Evolutionary conservation across 768 basidiomycete genomes (phyloP).

Genomic region (Kockovaella imperatae): DNA sequence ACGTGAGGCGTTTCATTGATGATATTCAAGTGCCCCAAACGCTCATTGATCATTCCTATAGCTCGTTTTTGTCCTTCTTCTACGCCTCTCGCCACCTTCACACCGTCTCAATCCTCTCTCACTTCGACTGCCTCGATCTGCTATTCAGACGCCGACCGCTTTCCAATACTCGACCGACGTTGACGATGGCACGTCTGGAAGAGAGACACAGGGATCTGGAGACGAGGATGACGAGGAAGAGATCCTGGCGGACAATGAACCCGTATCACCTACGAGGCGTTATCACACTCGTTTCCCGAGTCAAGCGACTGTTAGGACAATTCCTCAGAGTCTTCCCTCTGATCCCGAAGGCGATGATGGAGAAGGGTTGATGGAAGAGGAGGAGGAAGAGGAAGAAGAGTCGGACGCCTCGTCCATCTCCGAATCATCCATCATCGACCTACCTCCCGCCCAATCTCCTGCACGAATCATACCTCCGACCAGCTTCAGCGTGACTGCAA

Average conservation of each 20-base stretch:
- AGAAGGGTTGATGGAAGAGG: background rate
- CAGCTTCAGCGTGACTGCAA: conserved; percentile 20
- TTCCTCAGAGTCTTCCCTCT: no score
- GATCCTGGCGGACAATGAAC: no score
- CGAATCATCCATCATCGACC: conserved; percentile 30
- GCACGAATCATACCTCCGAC: conserved; percentile 16
- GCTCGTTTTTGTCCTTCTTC: conserved; percentile 25
- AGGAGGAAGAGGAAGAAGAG: conserved; percentile 3
- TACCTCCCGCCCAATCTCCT: conserved; percentile 25
- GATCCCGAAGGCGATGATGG: background rate
- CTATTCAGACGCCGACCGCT: conserved; percentile 6
- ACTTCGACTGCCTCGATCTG: conserved; percentile 10
- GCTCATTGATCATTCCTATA: conserved; percentile 1
- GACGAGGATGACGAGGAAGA: no score
- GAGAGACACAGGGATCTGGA: background rate
- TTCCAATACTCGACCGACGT: conserved; percentile 5
- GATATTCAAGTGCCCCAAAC: background rate
- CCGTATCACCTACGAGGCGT: no score
- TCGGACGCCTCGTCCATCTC: conserved; percentile 19
- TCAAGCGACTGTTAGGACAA: no score
- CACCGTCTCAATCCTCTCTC: conserved; percentile 11
- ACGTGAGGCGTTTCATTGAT: conserved; percentile 11
- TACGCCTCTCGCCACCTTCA: conserved; percentile 25
- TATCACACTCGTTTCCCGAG: background rate
- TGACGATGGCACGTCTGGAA: background rate